phyloP scores from a whole-genome alignment of 768 basidiomycete species.

The Coprinellus aureogranulatus region DNA sequence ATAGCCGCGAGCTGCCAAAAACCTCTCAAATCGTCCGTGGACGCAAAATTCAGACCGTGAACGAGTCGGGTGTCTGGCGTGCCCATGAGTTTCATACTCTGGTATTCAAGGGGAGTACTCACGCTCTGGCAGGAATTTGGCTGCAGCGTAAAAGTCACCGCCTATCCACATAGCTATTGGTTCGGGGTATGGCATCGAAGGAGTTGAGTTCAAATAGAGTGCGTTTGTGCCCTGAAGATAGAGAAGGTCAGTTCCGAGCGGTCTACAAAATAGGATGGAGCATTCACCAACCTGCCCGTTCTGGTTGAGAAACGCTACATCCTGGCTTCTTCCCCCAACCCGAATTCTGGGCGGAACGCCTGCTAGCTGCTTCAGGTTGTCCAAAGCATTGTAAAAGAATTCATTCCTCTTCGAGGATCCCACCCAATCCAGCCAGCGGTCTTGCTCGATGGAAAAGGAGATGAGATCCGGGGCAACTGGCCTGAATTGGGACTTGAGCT shows the following conservation, averaged over 20 bases:
- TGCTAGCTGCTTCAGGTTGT: constrained; percentile 51
- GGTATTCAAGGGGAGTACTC: constrained; percentile 10
- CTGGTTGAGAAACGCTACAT: constrained; percentile 53
- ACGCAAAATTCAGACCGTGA: constrained; percentile 64
- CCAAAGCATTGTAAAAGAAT: constrained; percentile 58
- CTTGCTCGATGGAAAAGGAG: constrained; percentile 68
- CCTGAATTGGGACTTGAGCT: constrained; percentile 26
- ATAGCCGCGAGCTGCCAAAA: constrained; percentile 48
- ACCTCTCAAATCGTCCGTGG: constrained; percentile 43
- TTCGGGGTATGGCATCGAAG: constrained; percentile 61
- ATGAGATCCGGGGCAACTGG: constrained; percentile 45
- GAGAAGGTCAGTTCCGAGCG: neutral
- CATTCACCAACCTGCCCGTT: constrained; percentile 38
- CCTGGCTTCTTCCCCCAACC: constrained; percentile 56
- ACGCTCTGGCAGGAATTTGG: constrained; percentile 50
- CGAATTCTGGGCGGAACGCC: constrained; percentile 54
- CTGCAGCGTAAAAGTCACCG: constrained; percentile 49
- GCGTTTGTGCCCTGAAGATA: constrained; percentile 39
- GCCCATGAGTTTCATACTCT: neutral
- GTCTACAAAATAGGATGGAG: neutral
- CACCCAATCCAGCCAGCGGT: constrained; percentile 66
- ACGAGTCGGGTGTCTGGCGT: constrained; percentile 55
- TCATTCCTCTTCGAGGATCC: constrained; percentile 50
- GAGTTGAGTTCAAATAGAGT: constrained; percentile 45
- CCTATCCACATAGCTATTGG: constrained; percentile 59